Evolutionary conservation across 306 rosid species (phyloP), one percentile per base, ranked within the genome.

Genomic region (Ormosia semicastrata): DNA sequence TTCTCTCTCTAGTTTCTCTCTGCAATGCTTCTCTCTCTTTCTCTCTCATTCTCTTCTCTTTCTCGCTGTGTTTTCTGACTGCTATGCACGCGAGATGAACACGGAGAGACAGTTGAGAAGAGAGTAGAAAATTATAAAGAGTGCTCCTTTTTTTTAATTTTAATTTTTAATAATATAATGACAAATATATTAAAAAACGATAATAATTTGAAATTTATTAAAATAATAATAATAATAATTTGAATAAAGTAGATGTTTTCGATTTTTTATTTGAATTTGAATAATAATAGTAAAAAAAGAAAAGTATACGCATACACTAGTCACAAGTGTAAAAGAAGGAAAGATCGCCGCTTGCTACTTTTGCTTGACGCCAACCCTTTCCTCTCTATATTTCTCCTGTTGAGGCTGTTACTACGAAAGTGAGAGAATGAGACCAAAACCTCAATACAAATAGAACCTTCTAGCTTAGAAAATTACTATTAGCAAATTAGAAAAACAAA

Each of bases 81-180:
- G 87, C 75, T 84, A 73, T 60, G 86, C 84, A 87, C 88, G 90
- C 94, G 88, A 88, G 87, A 82, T 87, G 83, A 89, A 93, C 91
- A 78, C 91, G 92, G 88, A 82, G 83, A 85, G 85, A 87, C 91
- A 88, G 98, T 88, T 90, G 90, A 81, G 89, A 87, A 78, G 24
- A 18, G 71, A 81, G 82, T 72, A 78, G 36, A 86, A 84, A 73
- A 58, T 43, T 75, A 58, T 57, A 13, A 18, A 53, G 63, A 73
- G 76, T 57, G 49, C 8, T 14, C 49, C 40, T 32, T 7, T 40
- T 73, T 30, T 57, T 59, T 4, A 12, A 12, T 2, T 0, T 49
- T 37, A 37, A 3, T 37, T 37, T 37, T 37, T 37, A 36, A 37
- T 37, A 37, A 37, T 37, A 37, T 24, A 24, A 24, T 24, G 24